Evolutionary conservation across 257 asterid species (phyloP), one percentile per base, ranked within the genome.

Genomic region (Ajuga chamaepitys): DNA sequence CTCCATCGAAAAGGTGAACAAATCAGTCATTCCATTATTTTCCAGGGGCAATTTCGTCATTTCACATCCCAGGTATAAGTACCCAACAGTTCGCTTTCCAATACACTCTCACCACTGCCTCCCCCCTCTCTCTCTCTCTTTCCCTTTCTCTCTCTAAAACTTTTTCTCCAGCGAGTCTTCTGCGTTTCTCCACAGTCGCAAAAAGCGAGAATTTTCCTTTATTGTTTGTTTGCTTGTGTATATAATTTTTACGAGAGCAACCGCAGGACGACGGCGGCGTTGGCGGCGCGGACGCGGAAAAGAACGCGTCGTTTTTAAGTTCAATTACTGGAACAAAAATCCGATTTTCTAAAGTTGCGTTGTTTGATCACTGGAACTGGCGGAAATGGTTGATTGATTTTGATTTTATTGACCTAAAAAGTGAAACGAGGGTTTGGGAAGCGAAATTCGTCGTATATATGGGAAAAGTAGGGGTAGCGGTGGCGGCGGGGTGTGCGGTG

Each of bases 401-500:
- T 58, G 52, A 48, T 62, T 80, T 28, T n/a, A 11, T 41, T 45
- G 10, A 22, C 17, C 46, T 41, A 17, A 18, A 34, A 34, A 57
- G 38, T 9, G 13, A 52, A 2, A 2, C 9, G 26, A 63, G 58
- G 68, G 11, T 21, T 59, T 71, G 63, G 3, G 30, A 53, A 20
- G 68, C 52, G 75, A 64, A 40, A 75, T 50, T 73, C 51, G 18
- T 1, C 38, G 72, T 57, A 14, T 57, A 14, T 51, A 82, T 77
- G 87, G 86, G 93, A 78, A 84, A 78, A 75, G 76, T 82, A 44
- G 93, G 68, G 66, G 72, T 77, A 66, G 84, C 86, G 61, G 11
- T 82, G 71, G 91, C 78, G 73, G 87, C 85, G 59, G 97, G 90
- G 9, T 79, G 87, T 70, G 90, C 97, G 12, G 72, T 75, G 82